phyloP scores from a whole-genome alignment of 768 basidiomycete species.

The Russula ochroleuca region DNA sequence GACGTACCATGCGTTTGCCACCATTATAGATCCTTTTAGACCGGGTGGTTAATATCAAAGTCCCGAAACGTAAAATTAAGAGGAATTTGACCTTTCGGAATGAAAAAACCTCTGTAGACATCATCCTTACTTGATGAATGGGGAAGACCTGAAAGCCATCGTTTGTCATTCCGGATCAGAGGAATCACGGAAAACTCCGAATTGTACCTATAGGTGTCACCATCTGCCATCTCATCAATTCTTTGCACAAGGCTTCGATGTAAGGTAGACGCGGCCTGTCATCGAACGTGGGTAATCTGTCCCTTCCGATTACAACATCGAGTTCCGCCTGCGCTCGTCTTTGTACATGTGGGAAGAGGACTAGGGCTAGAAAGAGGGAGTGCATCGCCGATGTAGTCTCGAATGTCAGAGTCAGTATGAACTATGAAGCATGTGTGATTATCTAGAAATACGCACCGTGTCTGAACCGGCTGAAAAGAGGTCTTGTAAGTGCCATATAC shows the following conservation, averaged over 20 bases:
- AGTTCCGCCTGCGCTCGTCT: constrained; percentile 30
- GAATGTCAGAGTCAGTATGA: not conserved
- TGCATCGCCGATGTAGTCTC: constrained; percentile 14
- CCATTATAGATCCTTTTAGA: constrained; percentile 1
- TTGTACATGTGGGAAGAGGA: constrained; percentile 10
- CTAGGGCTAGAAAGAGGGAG: constrained; percentile 12
- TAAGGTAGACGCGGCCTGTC: constrained; percentile 24
- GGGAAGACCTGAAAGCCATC: not conserved
- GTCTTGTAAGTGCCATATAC: not conserved
- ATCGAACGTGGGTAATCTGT: constrained; percentile 31
- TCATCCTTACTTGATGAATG: constrained; percentile 10
- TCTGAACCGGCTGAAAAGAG: constrained; percentile 9
- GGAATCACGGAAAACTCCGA: not conserved
- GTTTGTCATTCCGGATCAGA: not conserved
- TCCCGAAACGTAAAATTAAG: no score
- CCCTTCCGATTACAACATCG: constrained; percentile 30
- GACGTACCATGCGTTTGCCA: constrained; percentile 15
- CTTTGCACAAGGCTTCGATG: not conserved
- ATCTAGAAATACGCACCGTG: not conserved
- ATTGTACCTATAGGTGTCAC: constrained; percentile 4
- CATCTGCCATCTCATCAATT: not conserved
- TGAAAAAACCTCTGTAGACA: constrained; percentile 11
- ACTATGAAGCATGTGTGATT: not conserved
- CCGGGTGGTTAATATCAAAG: no score
- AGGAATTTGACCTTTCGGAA: constrained; percentile 13